phyloP scores from a whole-genome alignment of 768 basidiomycete species.

The Panellus pusillus region DNA sequence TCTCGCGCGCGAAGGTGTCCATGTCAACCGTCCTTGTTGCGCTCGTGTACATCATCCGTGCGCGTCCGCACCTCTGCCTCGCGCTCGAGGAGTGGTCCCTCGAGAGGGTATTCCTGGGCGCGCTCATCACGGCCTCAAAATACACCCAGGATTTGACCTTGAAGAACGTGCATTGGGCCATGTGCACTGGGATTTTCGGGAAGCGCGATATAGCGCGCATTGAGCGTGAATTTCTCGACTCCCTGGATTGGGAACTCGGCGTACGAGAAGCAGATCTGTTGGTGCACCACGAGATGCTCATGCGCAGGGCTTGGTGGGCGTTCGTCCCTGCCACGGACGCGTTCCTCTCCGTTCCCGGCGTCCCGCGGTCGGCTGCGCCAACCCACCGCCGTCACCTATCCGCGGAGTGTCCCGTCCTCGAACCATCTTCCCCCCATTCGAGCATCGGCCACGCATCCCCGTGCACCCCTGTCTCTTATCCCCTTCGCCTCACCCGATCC shows the following conservation, averaged over 20 bases:
- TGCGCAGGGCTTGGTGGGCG: no score
- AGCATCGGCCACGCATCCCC: no score
- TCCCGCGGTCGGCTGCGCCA: no score
- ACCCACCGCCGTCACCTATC: no score
- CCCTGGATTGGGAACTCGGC: constrained; percentile 47
- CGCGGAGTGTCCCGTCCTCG: no score
- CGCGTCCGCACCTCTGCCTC: constrained; percentile 77
- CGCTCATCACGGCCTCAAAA: constrained; percentile 87
- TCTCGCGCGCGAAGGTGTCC: constrained; percentile 72
- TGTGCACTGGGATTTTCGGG: constrained; percentile 77
- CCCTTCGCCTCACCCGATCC: no score
- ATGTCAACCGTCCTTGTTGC: constrained; percentile 67
- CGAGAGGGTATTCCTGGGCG: constrained; percentile 88
- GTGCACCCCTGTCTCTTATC: no score
- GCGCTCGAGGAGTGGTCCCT: constrained; percentile 84
- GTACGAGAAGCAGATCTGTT: constrained; percentile 38
- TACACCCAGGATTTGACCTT: constrained; percentile 88
- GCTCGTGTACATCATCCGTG: constrained; percentile 76
- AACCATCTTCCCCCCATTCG: no score
- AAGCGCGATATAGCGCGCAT: constrained; percentile 51
- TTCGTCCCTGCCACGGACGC: no score
- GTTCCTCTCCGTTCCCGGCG: no score
- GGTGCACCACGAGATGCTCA: no score
- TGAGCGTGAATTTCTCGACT: constrained; percentile 52
- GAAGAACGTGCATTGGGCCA: constrained; percentile 89